phyloP scores from a whole-genome alignment of 2,329 filamentous ascomycete species.

The Penicillium sp. region DNA sequence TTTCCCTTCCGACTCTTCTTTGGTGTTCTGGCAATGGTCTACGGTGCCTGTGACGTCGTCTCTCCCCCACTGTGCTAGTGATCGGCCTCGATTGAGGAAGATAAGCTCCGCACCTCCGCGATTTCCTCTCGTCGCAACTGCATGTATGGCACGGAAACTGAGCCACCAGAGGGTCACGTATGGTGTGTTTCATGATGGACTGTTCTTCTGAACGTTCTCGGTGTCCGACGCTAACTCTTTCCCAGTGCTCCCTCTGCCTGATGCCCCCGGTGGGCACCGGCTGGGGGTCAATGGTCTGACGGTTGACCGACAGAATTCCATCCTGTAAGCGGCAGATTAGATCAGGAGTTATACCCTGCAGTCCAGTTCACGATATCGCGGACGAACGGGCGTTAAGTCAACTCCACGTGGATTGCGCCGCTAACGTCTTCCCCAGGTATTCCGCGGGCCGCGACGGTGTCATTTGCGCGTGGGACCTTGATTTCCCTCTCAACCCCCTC shows the following conservation, averaged over 20 bases:
- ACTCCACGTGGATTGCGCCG: conserved; percentile 13
- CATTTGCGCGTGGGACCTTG: conserved; percentile 89
- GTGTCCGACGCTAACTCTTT: conserved; percentile 1
- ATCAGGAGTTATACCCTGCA: too few species aligned
- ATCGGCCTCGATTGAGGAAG: conserved; percentile 24
- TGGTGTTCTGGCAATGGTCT: too few species aligned
- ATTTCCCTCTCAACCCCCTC: conserved; percentile 32
- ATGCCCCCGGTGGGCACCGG: conserved; percentile 75
- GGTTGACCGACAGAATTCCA: conserved; percentile 73
- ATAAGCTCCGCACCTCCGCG: conserved; percentile 31
- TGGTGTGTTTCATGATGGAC: conserved; percentile 54
- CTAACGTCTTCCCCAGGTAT: conserved; percentile 56
- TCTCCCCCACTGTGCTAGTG: conserved; percentile 18
- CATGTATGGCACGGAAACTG: conserved; percentile 60
- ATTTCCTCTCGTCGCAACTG: conserved; percentile 20
- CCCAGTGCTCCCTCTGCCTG: conserved; percentile 64
- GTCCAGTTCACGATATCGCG: too few species aligned
- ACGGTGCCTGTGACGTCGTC: conserved; percentile 18
- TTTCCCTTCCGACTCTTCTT: conserved; percentile 1
- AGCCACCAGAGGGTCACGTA: conserved; percentile 64
- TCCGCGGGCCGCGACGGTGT: conserved; percentile 93
- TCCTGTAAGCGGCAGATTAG: conserved; percentile 80
- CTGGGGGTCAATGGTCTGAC: conserved; percentile 93
- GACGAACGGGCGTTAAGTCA: too few species aligned
- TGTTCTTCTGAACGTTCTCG: neutral